Evolutionary conservation across 73 alveolate species (phyloP), one percentile per base, ranked within the genome.

Genomic region (Loxodes magnus): DNA sequence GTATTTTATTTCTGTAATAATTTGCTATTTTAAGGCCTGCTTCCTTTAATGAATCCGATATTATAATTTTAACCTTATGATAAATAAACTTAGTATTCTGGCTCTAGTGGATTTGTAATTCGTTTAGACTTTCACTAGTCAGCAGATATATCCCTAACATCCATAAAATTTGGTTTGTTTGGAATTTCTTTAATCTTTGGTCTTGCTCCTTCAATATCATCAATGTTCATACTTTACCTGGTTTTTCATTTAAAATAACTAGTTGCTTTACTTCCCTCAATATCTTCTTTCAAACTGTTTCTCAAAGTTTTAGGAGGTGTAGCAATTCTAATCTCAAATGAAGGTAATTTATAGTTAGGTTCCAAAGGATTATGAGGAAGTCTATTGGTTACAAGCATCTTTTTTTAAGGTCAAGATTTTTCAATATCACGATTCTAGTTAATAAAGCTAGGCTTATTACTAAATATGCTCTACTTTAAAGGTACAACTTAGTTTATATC

Each of bases 241-340:
- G 97, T 87, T 54, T 72, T 43, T 68, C 74, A 78, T 25, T 64
- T 59, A 25, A 23, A 30, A 37, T 82, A 76, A 22, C 60, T 71
- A 21, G 63, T 70, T 0, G 95, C 93, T 33, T 67, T 62, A 10
- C 90, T 78, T 5, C 95, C 97, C 28, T 79, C 80, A 41, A 87
- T 83, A 64, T 82, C 95, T 20, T 56, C 74, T 44, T 74, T 77
- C 43, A 78, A 77, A 17, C 74, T 53, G 63, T 87, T 92, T 39
- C 97, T 65, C 30, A 87, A 71, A 71, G 79, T 82, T 42, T 75
- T 77, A 0, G 97, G 95, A 7, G 86, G 79, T 12, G 80, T 77
- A 0, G 69, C 63, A 3, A 88, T 88, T 38, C 77, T 75, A 21
- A 58, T 58, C 48, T 82, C 93, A 4, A 80, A 80, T 43, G 60